Evolutionary conservation across 2,329 filamentous ascomycete genomes (phyloP).

Genomic region (Dothidotthia symphoricarpi): DNA sequence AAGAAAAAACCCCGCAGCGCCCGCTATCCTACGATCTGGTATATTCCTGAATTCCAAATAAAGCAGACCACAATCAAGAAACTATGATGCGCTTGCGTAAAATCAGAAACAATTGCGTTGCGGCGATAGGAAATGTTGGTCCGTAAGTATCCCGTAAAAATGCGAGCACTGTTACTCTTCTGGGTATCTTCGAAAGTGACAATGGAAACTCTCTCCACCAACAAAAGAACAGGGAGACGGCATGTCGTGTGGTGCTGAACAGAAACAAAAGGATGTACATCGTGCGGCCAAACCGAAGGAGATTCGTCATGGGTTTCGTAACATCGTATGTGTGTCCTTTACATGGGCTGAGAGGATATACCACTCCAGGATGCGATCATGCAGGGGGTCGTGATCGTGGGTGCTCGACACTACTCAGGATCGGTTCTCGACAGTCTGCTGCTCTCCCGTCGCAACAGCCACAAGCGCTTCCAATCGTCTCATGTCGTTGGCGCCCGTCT

Average conservation of each 20-base stretch:
- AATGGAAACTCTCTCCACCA: slow-evolving; percentile 23
- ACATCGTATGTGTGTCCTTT: slow-evolving; percentile 17
- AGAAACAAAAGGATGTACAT: slow-evolving; percentile 15
- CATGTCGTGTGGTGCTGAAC: slow-evolving; percentile 14
- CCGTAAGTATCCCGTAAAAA: slow-evolving; percentile 13
- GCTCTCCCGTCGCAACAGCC: slow-evolving; percentile 63
- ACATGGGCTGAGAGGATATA: slow-evolving; percentile 4
- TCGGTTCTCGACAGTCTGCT: slow-evolving; percentile 36
- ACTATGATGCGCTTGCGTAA: slow-evolving; percentile 14
- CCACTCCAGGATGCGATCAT: not conserved
- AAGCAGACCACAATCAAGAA: slow-evolving; percentile 6
- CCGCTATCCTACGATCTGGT: slow-evolving; percentile 29
- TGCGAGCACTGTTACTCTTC: slow-evolving; percentile 23
- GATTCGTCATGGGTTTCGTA: slow-evolving; percentile 22
- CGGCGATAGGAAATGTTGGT: slow-evolving; percentile 5
- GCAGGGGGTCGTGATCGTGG: no score
- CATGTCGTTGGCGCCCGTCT: slow-evolving; percentile 50
- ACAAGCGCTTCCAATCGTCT: slow-evolving; percentile 61
- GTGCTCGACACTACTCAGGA: slow-evolving; percentile 5
- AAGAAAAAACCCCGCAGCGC: slow-evolving; percentile 9
- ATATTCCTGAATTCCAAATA: slow-evolving; percentile 18
- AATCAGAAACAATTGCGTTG: slow-evolving; percentile 13
- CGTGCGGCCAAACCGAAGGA: slow-evolving; percentile 16
- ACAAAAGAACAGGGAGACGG: slow-evolving; percentile 15
- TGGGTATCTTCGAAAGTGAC: slow-evolving; percentile 35